Base-by-base conservation (phyloP, 495 filamentous ascomycete genomes). In the Gamarada debralockiae region DNA sequence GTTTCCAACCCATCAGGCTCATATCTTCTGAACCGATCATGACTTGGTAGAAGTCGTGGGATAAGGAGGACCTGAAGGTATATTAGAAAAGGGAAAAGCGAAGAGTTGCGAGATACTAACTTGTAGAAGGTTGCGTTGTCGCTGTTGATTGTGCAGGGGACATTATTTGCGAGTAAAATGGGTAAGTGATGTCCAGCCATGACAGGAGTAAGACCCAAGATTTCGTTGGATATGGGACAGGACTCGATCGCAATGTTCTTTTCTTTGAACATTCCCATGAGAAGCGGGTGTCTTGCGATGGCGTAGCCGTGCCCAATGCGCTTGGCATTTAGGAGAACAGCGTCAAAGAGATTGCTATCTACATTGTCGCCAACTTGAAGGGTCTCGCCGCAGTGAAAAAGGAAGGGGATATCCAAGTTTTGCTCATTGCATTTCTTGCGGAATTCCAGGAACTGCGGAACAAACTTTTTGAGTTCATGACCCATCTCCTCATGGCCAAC, bases 251-350 rank as follows among this genome's bases (percentile, higher is more conserved):
- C 81, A 49, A 97, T 88, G 48, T 81, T 80, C 55, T 85, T 85
- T 47, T 86, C 79, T 66, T 91, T 92, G 70, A 96, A 83, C 59
- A 91, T 75, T 50, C 87, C 78, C 55, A 93, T 84, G 36, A 97
- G 75, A 15, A 89, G 76, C 0, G 92, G 92, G 65, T 97, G 95
- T 50, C 87, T 85, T 56, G 83, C 89, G 7, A 98, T 72, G 0
- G 88, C 90, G 59, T 89, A 95, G n/a, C 88, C 93, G 56, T 97
- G 91, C 0, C 92, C 92, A 25, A 98, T 92, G 14, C 93, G 81
- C 52, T 90, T 84, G 0, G 90, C 84, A 10, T 85, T 84, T 9
- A 97, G 79, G 7, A 95, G 71, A 17, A 97, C 80, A 0, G 90
- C 91, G 65, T 96, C 91, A 57, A 92, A 86, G 2, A 97, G 77